A percentile compares a stretch with the other conserved stretches of the same genome.
Evolutionary conservation across 192 early-diverging fungal species (phyloP).

Genomic region (Umbelopsis sp.): DNA sequence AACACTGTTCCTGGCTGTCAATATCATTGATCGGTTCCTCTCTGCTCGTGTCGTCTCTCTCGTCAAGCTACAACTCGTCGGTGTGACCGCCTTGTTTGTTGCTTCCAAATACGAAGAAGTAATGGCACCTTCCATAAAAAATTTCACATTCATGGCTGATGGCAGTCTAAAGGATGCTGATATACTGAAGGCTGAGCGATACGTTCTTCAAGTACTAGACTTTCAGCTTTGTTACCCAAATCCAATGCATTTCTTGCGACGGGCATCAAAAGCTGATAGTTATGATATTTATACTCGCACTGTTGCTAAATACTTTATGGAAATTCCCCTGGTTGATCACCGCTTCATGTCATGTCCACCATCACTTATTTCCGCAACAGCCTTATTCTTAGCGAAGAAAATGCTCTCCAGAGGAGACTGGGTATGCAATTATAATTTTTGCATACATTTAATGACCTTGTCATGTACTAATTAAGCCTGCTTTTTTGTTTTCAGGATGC

Average conservation of each 20-base stretch:
- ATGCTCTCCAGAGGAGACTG: conserved; percentile 79
- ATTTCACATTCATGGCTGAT: conserved; percentile 89
- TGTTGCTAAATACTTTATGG: conserved; percentile 95
- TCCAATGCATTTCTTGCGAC: conserved; percentile 91
- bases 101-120: conserved; percentile 97
- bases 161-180: conserved; percentile 79
- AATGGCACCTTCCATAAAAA: conserved; percentile 75
- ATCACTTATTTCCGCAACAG: conserved; percentile 77
- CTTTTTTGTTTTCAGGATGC: conserved; percentile 4
- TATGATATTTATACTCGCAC: conserved; percentile 92
- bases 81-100: conserved; percentile 86
- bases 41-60: conserved; percentile 82
- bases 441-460: background rate
- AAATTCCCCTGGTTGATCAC: conserved; percentile 88
- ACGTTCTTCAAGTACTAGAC: conserved; percentile 83
- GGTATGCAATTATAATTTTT: conserved; percentile 48
- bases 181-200: conserved; percentile 90
- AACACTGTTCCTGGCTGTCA: conserved; percentile 91
- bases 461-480: background rate
- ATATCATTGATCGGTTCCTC: conserved; percentile 95
- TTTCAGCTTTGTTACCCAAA: conserved; percentile 89
- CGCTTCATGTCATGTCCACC: conserved; percentile 72
- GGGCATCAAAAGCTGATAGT: conserved; percentile 85
- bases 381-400: conserved; percentile 77
- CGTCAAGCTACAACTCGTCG: conserved; percentile 93